These are phyloP conservation scores for Exophiala mesophila DNA, from an alignment of 2,329 filamentous ascomycete species.

Conservation along the genomic window DNA sequence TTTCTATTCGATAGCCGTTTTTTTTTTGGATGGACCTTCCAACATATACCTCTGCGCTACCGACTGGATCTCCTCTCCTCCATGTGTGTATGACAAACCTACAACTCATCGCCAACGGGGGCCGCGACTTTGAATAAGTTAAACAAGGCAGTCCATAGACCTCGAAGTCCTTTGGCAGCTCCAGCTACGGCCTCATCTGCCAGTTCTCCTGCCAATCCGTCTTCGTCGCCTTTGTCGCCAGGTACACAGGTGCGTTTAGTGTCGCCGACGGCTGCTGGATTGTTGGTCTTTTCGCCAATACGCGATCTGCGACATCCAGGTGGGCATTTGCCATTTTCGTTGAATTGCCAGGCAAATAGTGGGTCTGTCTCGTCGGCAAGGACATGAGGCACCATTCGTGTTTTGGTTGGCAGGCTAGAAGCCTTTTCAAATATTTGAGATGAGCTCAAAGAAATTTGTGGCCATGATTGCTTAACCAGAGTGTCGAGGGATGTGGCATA, in stretches of 20 bases:
- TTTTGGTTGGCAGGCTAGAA: slow-evolving; percentile 32
- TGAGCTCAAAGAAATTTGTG: slow-evolving; percentile 46
- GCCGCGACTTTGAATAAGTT: slow-evolving; percentile 1
- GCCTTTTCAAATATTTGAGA: slow-evolving; percentile 41
- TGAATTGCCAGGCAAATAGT: slow-evolving; percentile 52
- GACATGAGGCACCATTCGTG: slow-evolving; percentile 42
- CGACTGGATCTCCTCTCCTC: too few species aligned
- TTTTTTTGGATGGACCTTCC: too few species aligned
- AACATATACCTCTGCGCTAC: too few species aligned
- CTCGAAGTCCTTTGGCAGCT: background rate
- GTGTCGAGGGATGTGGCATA: slow-evolving; percentile 50
- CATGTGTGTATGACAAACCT: too few species aligned
- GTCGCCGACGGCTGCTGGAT: background rate
- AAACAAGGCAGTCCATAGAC: background rate
- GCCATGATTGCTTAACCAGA: slow-evolving; percentile 47
- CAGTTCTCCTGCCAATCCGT: background rate
- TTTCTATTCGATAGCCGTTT: too few species aligned
- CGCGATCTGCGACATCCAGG: slow-evolving; percentile 2
- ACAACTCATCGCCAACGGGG: slow-evolving; percentile 1
- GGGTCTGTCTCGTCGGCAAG: slow-evolving; percentile 51
- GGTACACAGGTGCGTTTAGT: background rate
- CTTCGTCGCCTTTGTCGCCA: background rate
- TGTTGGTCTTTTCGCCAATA: background rate
- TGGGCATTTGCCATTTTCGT: slow-evolving; percentile 27
- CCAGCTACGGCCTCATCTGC: background rate